These are phyloP conservation scores for Fusarium camptoceras DNA, from an alignment of 2,329 filamentous ascomycete species.

Conservation along the genomic window DNA sequence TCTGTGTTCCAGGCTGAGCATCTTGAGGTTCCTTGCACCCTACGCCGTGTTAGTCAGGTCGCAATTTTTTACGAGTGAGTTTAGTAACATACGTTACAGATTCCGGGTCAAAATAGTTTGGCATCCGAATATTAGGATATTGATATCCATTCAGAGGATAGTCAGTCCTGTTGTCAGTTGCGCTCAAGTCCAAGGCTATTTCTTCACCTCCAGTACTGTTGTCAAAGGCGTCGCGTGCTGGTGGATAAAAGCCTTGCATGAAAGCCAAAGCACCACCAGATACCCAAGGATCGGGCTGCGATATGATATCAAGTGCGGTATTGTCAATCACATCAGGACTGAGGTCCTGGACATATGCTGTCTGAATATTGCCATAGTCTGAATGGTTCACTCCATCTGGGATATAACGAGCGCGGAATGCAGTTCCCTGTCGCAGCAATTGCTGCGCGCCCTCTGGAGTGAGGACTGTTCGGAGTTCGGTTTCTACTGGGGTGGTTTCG, in stretches of 20 bases:
- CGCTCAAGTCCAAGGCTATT: conserved; percentile 57
- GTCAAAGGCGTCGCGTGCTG: conserved; percentile 59
- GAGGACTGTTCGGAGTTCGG: conserved; percentile 51
- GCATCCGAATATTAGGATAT: conserved; percentile 74
- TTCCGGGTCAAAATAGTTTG: conserved; percentile 59
- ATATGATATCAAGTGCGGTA: conserved; percentile 57
- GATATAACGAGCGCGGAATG: conserved; percentile 64
- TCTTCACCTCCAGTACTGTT: conserved; percentile 46
- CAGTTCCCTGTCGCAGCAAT: conserved; percentile 60
- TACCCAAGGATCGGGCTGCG: conserved; percentile 60
- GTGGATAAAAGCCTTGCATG: conserved; percentile 87
- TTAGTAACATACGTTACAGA: conserved; percentile 58
- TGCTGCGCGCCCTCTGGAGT: conserved; percentile 67
- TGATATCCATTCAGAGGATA: conserved; percentile 84
- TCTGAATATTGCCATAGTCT: conserved; percentile 44
- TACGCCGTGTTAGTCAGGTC: conserved; percentile 28
- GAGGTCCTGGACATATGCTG: conserved; percentile 58
- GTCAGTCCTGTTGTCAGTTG: conserved; percentile 61
- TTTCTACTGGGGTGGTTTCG: conserved; percentile 61
- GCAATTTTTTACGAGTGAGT: neutral
- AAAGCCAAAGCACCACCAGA: conserved; percentile 80
- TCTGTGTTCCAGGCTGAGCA: conserved; percentile 56
- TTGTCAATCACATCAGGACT: conserved; percentile 61
- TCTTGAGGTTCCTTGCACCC: conserved; percentile 54
- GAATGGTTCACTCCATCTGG: conserved; percentile 37